Conservation (phyloP, 78 protist genomes). For the Acrasis kona region DNA sequence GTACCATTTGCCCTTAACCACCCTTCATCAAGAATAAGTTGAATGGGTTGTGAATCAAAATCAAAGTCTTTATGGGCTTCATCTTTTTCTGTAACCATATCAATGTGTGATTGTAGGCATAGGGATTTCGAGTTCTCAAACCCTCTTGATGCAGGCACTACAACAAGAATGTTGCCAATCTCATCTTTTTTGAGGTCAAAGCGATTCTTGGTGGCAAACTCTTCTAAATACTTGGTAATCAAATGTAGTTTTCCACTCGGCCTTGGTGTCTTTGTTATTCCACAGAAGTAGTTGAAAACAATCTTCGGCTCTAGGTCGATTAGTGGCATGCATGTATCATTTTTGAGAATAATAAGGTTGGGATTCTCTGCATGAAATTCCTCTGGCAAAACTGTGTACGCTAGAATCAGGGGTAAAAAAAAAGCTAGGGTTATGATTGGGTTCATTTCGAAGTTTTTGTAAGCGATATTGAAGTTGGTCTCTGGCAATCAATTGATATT, state of each 20-base stretch:
- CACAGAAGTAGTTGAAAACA: not conserved
- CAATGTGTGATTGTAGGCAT: slow-evolving; percentile 8
- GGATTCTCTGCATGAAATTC: no score
- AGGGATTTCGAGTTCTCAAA: not conserved
- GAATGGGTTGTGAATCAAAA: not conserved
- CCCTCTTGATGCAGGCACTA: slow-evolving; percentile 6
- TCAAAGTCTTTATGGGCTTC: not conserved
- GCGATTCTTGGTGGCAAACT: not conserved
- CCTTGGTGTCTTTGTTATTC: not conserved
- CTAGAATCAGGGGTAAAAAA: no score
- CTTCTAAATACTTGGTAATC: not conserved
- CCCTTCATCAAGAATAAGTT: not conserved
- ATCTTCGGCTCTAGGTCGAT: no score
- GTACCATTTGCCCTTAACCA: slow-evolving; percentile 23
- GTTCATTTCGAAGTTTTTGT: no score
- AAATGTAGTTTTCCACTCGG: not conserved
- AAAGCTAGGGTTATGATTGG: no score
- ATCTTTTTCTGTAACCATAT: slow-evolving; percentile 7
- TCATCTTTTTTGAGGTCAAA: not conserved
- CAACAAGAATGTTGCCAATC: not conserved
- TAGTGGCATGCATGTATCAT: no score
- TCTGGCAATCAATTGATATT: no score
- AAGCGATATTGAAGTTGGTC: no score
- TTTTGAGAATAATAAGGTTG: no score
- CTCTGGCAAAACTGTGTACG: no score